A percentile compares a stretch with the other conserved stretches of the same genome.
Conservation (phyloP, 306 rosid species). For the Dalbergia oliveri region DNA sequence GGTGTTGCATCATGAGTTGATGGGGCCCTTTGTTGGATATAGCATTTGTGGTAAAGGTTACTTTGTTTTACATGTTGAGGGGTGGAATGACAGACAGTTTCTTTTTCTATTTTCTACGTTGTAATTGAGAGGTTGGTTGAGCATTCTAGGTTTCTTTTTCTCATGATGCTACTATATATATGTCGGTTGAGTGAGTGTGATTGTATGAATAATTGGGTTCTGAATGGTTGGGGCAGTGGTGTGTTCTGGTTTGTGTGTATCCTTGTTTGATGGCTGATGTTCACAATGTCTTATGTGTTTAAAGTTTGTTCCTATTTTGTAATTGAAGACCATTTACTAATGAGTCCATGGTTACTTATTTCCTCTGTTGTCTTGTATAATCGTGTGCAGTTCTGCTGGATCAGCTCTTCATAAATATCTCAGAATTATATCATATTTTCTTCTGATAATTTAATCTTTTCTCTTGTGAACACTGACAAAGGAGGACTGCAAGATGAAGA, state of each 20-base stretch:
- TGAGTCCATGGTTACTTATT: slow-evolving; percentile 13
- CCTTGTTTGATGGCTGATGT: not conserved
- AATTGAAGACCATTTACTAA: slow-evolving; percentile 6
- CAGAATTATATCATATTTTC: too few relatives aligned
- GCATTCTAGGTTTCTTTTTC: slow-evolving; percentile 44
- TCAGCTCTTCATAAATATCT: too few relatives aligned
- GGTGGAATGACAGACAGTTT: slow-evolving; percentile 37
- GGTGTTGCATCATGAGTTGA: slow-evolving; percentile 60
- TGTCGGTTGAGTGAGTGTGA: slow-evolving; percentile 47
- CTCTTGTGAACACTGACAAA: too few relatives aligned
- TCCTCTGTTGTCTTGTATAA: not conserved
- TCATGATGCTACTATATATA: slow-evolving; percentile 45
- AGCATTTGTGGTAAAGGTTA: slow-evolving; percentile 57
- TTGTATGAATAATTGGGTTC: slow-evolving; percentile 61
- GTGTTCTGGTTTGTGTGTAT: slow-evolving; percentile 18
- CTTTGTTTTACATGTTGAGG: slow-evolving; percentile 66
- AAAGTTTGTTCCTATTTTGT: slow-evolving; percentile 11
- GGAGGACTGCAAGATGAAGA: too few relatives aligned
- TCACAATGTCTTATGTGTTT: slow-evolving; percentile 24
- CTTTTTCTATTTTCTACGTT: slow-evolving; percentile 49
- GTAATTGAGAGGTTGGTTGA: slow-evolving; percentile 52
- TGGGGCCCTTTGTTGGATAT: slow-evolving; percentile 54
- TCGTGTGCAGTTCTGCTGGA: too few relatives aligned
- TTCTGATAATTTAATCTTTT: too few relatives aligned
- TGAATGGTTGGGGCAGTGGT: slow-evolving; percentile 18